Base-by-base conservation (phyloP, 1,139 yeast genomes). In the Candida labiduridarum region DNA sequence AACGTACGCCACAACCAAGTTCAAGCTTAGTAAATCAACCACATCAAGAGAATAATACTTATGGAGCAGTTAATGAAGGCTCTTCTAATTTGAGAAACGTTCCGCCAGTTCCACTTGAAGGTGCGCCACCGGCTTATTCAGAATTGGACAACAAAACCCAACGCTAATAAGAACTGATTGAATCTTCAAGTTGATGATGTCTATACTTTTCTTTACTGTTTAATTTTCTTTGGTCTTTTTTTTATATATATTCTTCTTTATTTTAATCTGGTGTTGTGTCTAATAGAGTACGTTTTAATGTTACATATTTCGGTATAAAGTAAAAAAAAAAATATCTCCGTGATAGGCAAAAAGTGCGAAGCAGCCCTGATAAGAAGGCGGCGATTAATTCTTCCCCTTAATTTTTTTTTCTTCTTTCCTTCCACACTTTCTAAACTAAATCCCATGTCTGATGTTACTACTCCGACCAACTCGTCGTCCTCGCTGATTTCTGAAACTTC, bases 41-140 rank as follows among this genome's bases (percentile, higher is more conserved):
- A 19, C 39, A 43, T 50, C 53, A 52, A 31, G 55, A 54, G 6
- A 47, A 30, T 3, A 45, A 49, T n/a, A 42, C 58, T n/a, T 69
- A 71, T 46, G 72, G 74, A 16, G 61, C 74, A 14, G 61, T 64
- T 2, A 55, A 45, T 44, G 69, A 65, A 52, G 65, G 64, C 18
- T 43, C 53, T 12, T 38, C 43, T 15, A 42, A 30, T 34, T 33
- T 50, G 12, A 48, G 47, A 3, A 41, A 41, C 6, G 44, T 14
- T 16, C 29, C 40, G 9, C 33, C 41, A 38, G 41, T 36, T 15
- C 41, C 46, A 34, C 27, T 36, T 35, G 46, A 44, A 29, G 27
- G 33, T 22, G 49, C 52, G 15, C 78, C 78, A 12, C 78, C 79
- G 1, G 72, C 76, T 12, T 74, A 74, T 55, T 50, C 74, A 3